phyloP scores from a whole-genome alignment of 208 protist genomes.

The Trypanosoma vivax region DNA sequence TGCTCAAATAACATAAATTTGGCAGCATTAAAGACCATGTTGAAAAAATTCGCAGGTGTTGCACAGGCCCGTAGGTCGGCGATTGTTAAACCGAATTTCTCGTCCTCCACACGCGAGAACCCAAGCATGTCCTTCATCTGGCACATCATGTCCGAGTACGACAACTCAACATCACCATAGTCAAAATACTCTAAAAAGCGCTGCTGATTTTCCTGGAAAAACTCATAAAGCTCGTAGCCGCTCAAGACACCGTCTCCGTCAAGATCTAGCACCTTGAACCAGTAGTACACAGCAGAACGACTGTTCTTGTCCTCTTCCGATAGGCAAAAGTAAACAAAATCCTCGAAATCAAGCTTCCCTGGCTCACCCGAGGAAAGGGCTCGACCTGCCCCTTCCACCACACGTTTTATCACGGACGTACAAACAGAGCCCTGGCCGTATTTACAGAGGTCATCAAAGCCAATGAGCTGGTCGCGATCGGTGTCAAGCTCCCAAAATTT shows the following conservation, averaged over 20 bases:
- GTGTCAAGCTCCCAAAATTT: constrained; percentile 98
- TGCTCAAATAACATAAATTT: constrained; percentile 94
- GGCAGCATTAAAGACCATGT: constrained; percentile 92
- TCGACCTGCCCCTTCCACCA: constrained; percentile 67
- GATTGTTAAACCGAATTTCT: constrained; percentile 70
- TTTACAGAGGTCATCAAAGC: constrained; percentile 78
- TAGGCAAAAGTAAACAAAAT: constrained; percentile 96
- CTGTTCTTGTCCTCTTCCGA: constrained; percentile 95
- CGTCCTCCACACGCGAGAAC: constrained; percentile 34
- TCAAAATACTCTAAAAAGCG: constrained; percentile 76
- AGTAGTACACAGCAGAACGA: constrained; percentile 89
- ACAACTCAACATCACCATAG: constrained; percentile 41
- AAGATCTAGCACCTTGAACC: constrained; percentile 91
- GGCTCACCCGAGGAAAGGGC: constrained; percentile 41
- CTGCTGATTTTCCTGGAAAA: constrained; percentile 90
- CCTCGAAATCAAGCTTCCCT: constrained; percentile 86
- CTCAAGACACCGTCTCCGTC: constrained; percentile 93
- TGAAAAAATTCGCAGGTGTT: constrained; percentile 89
- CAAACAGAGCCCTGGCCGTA: constrained; percentile 80
- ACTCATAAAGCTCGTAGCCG: constrained; percentile 90
- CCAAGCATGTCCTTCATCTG: constrained; percentile 94
- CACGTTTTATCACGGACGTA: constrained; percentile 62
- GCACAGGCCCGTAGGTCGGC: constrained; percentile 86
- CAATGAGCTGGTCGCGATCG: constrained; percentile 90
- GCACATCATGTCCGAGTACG: constrained; percentile 88